Evolutionary conservation across 2,329 filamentous ascomycete genomes (phyloP).

Genomic region (Didymella sp.): DNA sequence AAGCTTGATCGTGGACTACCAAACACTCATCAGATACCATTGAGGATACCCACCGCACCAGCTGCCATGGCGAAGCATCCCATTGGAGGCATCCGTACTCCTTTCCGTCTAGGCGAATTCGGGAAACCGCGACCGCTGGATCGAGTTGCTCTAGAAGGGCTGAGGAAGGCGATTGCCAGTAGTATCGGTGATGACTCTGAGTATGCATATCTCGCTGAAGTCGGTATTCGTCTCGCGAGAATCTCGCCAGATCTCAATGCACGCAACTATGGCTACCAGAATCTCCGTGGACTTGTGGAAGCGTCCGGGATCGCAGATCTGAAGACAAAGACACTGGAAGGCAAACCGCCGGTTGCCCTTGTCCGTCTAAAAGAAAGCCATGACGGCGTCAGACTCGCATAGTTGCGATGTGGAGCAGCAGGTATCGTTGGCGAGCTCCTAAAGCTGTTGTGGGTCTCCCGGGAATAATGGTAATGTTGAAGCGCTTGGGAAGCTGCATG

Average conservation of each 20-base stretch:
- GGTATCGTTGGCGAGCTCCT: not conserved
- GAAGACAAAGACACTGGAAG: conserved; percentile 12
- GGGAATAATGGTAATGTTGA: not conserved
- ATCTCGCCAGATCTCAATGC: conserved; percentile 35
- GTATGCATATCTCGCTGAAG: conserved; percentile 36
- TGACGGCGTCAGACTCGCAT: not conserved
- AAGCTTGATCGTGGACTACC: not conserved
- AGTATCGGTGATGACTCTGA: conserved; percentile 27
- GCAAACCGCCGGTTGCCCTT: conserved; percentile 19
- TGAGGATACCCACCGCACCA: not conserved
- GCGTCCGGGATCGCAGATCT: conserved; percentile 25
- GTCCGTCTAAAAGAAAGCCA: conserved; percentile 18
- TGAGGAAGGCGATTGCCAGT: conserved; percentile 15
- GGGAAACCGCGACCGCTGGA: conserved; percentile 21
- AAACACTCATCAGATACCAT: not conserved
- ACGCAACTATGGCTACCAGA: conserved; percentile 37
- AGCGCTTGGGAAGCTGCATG: not conserved
- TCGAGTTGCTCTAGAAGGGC: conserved; percentile 22
- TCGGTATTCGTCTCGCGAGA: conserved; percentile 29
- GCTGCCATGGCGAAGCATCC: not conserved
- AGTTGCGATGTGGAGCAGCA: not conserved
- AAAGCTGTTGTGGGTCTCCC: not conserved
- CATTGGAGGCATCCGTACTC: not conserved
- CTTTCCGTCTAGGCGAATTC: not conserved
- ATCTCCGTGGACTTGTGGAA: conserved; percentile 22